Evolutionary conservation across 768 basidiomycete species (phyloP).

Genomic region (Xanthoconium stramineum): DNA sequence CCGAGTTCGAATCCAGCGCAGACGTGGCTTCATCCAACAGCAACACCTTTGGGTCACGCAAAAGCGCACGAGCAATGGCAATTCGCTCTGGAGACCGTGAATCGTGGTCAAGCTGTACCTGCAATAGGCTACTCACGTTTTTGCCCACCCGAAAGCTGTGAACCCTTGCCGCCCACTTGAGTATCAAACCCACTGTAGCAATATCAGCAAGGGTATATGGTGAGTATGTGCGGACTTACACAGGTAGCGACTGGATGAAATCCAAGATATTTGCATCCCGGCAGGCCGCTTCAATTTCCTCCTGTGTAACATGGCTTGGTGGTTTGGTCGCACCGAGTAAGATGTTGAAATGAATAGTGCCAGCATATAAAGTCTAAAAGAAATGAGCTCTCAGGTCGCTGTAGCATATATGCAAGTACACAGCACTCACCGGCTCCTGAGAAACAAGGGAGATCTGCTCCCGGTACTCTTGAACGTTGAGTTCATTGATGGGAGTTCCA

Average conservation of each 20-base stretch:
- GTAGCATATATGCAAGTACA: conserved; percentile 1
- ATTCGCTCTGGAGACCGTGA: conserved; percentile 44
- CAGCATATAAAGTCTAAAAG: conserved; percentile 73
- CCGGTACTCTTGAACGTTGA: conserved; percentile 85
- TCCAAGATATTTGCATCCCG: conserved; percentile 88
- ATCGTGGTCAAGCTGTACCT: no score
- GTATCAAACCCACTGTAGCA: conserved; percentile 78
- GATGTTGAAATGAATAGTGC: conserved; percentile 88
- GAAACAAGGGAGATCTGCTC: conserved; percentile 88
- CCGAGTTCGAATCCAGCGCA: conserved; percentile 86
- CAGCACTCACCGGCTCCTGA: conserved; percentile 60
- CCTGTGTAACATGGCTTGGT: conserved; percentile 71
- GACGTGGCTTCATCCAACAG: conserved; percentile 89
- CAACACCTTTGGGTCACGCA: conserved; percentile 86
- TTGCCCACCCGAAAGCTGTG: conserved; percentile 85
- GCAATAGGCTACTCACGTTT: conserved; percentile 50
- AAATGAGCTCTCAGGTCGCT: background rate
- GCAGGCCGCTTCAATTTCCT: conserved; percentile 84
- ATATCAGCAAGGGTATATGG: conserved; percentile 5
- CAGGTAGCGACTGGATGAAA: conserved; percentile 80
- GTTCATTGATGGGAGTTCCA: conserved; percentile 66
- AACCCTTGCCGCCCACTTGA: conserved; percentile 86
- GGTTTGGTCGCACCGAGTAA: conserved; percentile 84
- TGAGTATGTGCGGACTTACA: conserved; percentile 43
- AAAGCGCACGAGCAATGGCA: conserved; percentile 89